These are phyloP conservation scores for Coemansia sp. DNA, from an alignment of 192 early-diverging fungal species.

Conservation along the genomic window DNA sequence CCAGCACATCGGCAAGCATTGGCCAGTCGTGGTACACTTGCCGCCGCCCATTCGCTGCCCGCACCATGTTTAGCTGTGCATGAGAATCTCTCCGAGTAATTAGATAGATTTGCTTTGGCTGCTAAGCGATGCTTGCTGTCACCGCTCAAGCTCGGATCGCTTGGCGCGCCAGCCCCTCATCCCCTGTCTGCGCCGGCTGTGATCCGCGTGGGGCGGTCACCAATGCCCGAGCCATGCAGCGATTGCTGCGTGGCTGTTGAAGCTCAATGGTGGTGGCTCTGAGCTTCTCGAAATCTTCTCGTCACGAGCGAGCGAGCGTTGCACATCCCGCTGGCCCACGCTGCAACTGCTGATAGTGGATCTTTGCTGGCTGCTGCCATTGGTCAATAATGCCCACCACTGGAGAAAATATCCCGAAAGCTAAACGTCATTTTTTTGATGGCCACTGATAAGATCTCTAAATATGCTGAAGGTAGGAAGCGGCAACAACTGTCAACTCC, in stretches of 20 bases:
- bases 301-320: not conserved
- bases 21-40: not conserved
- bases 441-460: not conserved
- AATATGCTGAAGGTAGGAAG: no score
- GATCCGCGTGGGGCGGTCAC: not conserved
- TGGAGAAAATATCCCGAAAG: not conserved
- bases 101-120: not conserved
- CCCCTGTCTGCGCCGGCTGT: no score
- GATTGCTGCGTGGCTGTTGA: not conserved
- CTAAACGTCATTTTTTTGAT: no score
- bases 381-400: constrained; percentile 6
- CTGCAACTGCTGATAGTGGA: no score
- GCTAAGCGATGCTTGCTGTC: no score
- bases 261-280: not conserved
- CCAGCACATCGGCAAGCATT: not conserved
- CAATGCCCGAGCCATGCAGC: not conserved
- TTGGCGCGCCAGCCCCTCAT: not conserved
- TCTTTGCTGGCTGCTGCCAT: not conserved
- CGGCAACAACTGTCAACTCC: no score
- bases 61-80: not conserved
- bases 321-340: no score
- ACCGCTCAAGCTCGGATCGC: not conserved
- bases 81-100: not conserved
- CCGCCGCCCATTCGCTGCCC: not conserved
- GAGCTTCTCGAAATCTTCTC: not conserved